These are phyloP conservation scores for Theobroma cacao DNA, from an alignment of 345 rosid species.

Conservation along the genomic window DNA sequence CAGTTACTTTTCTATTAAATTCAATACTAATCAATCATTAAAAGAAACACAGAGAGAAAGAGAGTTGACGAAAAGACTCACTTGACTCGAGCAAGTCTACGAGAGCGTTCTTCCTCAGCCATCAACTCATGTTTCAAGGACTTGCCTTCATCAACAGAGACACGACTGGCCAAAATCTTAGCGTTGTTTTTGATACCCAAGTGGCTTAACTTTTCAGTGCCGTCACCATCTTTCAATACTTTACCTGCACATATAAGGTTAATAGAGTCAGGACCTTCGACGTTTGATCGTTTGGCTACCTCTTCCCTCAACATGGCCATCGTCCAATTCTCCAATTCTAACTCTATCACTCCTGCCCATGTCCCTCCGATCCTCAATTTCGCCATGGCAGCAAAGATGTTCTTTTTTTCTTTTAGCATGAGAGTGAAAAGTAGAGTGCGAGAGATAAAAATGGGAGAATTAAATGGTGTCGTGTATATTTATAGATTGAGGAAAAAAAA, in stretches of 20 bases:
- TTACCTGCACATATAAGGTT: slow-evolving; percentile 78
- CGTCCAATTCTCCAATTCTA: slow-evolving; percentile 80
- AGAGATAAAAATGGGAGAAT: not conserved
- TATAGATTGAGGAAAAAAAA: not conserved
- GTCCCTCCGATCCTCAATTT: slow-evolving; percentile 87
- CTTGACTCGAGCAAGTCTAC: slow-evolving; percentile 72
- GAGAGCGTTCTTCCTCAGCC: slow-evolving; percentile 78
- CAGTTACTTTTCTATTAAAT: not conserved
- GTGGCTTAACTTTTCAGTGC: slow-evolving; percentile 45
- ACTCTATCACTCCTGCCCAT: slow-evolving; percentile 78
- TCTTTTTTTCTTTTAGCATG: not conserved
- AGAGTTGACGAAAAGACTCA: slow-evolving; percentile 30
- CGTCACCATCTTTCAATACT: slow-evolving; percentile 63
- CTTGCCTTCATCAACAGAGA: slow-evolving; percentile 61
- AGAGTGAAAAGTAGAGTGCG: not conserved
- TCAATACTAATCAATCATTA: not conserved
- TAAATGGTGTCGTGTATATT: not conserved
- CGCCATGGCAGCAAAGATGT: slow-evolving; percentile 36
- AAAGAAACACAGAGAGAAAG: not conserved
- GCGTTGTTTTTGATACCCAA: slow-evolving; percentile 71
- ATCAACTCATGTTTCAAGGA: slow-evolving; percentile 45
- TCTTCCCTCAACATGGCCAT: slow-evolving; percentile 70
- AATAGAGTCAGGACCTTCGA: slow-evolving; percentile 44
- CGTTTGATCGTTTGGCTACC: slow-evolving; percentile 63
- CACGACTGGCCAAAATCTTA: slow-evolving; percentile 68